Evolutionary conservation across 257 asterid species (phyloP), one percentile per base, ranked within the genome.

Genomic region (Nicotiana knightiana): DNA sequence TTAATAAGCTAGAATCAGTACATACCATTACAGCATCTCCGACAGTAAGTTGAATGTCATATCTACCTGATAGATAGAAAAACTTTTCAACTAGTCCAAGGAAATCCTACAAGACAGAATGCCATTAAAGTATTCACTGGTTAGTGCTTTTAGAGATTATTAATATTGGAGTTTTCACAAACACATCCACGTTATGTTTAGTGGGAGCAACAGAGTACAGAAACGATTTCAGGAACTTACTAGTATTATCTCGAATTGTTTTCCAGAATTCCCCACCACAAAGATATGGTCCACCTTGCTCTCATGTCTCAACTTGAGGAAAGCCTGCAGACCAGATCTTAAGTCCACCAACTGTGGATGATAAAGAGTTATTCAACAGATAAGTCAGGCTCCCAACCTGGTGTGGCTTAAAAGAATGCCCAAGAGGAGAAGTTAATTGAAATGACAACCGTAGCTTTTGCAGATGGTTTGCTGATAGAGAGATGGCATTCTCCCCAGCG

Each of bases 51-150:
- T 93, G 92, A 89, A 96, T 89, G 82, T 94, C 97, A 83, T 94
- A 94, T 82, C 70, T 89, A 79, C 98, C 99, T 5, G 99, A 94
- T 81, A 94, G 86, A 90, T 96, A 96, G 86, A 85, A 93, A 67
- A 96, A 90, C 85, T 93, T 93, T 84, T 94, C 99, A 81, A 96
- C 99, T 82, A 96, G 91, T 83, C 99, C 97, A 86, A 96, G 92
- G 87, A 96, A 96, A 89, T 94, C 98, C 99, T 96, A 87, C 92
- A 90, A 89, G 85, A 87, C 81, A 83, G 71, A 58, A 82, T 67
- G 70, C 84, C 67, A 62, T 17, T 67, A 32, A 81, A 37, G 83
- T 58, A 43, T 35, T 33, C 76, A 13, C 33, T 37, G 67, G 33
- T 39, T 70, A 70, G 75, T 62, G 43, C 81, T 51, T 66, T 68